Conservation (phyloP, 345 rosid species). For the Orychophragmus violaceus region DNA sequence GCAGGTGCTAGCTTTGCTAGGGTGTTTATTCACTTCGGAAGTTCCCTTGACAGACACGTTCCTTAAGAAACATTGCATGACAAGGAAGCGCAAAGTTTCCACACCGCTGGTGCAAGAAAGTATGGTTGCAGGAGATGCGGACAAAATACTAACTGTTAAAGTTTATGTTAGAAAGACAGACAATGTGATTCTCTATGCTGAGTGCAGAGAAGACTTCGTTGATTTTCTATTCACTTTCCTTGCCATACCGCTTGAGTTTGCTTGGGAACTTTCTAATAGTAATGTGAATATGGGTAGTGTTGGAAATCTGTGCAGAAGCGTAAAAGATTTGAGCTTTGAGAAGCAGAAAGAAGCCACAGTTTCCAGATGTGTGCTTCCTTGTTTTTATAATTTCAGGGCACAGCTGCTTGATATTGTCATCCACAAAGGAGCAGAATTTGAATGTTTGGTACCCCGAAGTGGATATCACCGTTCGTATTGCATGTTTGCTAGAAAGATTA, state of each 20-base stretch:
- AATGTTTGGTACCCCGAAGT: background rate
- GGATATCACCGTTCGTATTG: too few relatives aligned
- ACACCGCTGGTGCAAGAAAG: background rate
- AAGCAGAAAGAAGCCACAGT: background rate
- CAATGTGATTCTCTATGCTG: background rate
- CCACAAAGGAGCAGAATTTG: background rate
- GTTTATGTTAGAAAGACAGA: background rate
- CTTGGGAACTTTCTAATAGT: too few relatives aligned
- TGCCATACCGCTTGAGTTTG: constrained; percentile 4
- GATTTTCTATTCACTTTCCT: constrained; percentile 16
- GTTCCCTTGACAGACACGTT: constrained; percentile 19
- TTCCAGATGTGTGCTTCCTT: background rate
- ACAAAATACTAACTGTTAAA: background rate
- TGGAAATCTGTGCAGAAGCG: too few relatives aligned
- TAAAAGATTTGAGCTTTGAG: background rate
- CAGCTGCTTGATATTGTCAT: background rate
- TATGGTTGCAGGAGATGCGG: background rate
- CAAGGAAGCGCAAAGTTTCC: background rate
- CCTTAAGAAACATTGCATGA: background rate
- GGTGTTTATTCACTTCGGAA: constrained; percentile 4
- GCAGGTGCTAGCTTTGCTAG: constrained; percentile 7
- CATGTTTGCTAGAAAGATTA: background rate
- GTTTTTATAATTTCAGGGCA: background rate
- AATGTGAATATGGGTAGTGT: too few relatives aligned
- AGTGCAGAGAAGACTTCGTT: constrained; percentile 14